Percentiles rank a stretch among this genome's conserved stretches.
These are phyloP conservation scores for Alternaria arborescens DNA, from an alignment of 2,329 filamentous ascomycete genomes.

Conservation along the genomic window DNA sequence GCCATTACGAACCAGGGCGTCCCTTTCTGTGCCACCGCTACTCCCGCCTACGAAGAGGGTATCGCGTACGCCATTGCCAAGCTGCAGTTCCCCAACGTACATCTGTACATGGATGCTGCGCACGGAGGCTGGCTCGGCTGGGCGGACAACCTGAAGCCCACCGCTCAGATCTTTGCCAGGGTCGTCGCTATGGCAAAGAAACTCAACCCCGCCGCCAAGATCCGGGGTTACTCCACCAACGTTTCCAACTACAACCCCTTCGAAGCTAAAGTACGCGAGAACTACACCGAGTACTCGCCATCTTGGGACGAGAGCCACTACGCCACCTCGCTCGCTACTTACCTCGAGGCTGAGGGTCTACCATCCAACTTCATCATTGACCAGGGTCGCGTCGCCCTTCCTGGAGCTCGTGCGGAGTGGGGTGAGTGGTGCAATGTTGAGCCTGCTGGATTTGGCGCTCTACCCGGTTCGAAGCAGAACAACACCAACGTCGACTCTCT, in stretches of 20 bases:
- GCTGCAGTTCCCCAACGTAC: slow-evolving; percentile 38
- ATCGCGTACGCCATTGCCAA: slow-evolving; percentile 42
- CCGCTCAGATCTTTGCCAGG: slow-evolving; percentile 34
- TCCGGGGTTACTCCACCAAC: slow-evolving; percentile 39
- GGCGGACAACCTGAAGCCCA: slow-evolving; percentile 40
- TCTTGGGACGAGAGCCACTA: slow-evolving; percentile 40
- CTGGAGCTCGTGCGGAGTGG: slow-evolving; percentile 36
- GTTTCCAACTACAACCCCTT: slow-evolving; percentile 42
- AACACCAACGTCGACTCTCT: slow-evolving; percentile 39
- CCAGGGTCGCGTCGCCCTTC: slow-evolving; percentile 36
- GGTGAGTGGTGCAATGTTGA: slow-evolving; percentile 43
- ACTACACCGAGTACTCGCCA: slow-evolving; percentile 37
- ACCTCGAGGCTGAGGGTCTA: slow-evolving; percentile 34
- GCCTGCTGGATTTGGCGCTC: slow-evolving; percentile 33
- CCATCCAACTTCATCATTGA: slow-evolving; percentile 41
- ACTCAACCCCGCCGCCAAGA: slow-evolving; percentile 32
- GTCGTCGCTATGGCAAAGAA: slow-evolving; percentile 37
- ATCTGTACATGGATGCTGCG: slow-evolving; percentile 42
- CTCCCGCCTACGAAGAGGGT: slow-evolving; percentile 39
- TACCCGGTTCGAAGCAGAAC: slow-evolving; percentile 27
- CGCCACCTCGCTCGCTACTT: slow-evolving; percentile 28
- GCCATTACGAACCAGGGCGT: slow-evolving; percentile 39
- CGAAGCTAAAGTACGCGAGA: slow-evolving; percentile 33
- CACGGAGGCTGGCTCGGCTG: slow-evolving; percentile 44
- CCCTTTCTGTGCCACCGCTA: slow-evolving; percentile 33